Conservation (phyloP, 108 stramenopile genomes). For the Aurantiochytrium sp. region DNA sequence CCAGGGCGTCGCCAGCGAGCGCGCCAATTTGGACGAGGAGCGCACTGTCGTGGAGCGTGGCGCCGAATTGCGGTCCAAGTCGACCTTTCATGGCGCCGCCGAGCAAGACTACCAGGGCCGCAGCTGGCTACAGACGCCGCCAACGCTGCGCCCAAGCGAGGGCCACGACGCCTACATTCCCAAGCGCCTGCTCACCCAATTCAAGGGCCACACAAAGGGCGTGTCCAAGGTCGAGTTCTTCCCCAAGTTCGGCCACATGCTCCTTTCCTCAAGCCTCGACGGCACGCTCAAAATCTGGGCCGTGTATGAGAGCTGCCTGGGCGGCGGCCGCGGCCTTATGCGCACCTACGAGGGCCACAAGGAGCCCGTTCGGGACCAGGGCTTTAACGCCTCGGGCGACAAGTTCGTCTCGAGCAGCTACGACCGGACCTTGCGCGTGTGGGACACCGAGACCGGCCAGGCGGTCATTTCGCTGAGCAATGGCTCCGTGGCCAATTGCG, state of each 20-base stretch:
- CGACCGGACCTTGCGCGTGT: conserved; percentile 59
- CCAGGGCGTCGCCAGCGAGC: background rate
- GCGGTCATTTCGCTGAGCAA: conserved; percentile 81
- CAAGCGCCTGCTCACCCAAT: conserved; percentile 83
- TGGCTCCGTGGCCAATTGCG: conserved; percentile 79
- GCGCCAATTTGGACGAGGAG: background rate
- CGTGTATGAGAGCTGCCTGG: conserved; percentile 50
- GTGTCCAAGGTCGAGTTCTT: conserved; percentile 91
- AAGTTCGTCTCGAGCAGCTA: conserved; percentile 71
- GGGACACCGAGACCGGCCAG: conserved; percentile 92
- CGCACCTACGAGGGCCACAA: conserved; percentile 89
- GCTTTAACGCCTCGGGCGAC: conserved; percentile 75
- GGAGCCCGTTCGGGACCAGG: conserved; percentile 83
- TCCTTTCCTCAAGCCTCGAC: conserved; percentile 90
- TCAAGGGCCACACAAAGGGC: conserved; percentile 86
- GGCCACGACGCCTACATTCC: conserved; percentile 83
- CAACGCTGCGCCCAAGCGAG: conserved; percentile 66
- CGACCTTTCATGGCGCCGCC: conserved; percentile 78
- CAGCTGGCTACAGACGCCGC: conserved; percentile 83
- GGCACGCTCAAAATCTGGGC: conserved; percentile 86
- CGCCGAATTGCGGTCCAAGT: conserved; percentile 44
- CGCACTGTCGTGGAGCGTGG: background rate
- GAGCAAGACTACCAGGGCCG: conserved; percentile 87
- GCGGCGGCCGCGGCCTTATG: conserved; percentile 53
- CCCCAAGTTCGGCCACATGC: conserved; percentile 90